Conservation (phyloP, 1,284 basidiomycete species). For the Fomitopsis pinicola region DNA sequence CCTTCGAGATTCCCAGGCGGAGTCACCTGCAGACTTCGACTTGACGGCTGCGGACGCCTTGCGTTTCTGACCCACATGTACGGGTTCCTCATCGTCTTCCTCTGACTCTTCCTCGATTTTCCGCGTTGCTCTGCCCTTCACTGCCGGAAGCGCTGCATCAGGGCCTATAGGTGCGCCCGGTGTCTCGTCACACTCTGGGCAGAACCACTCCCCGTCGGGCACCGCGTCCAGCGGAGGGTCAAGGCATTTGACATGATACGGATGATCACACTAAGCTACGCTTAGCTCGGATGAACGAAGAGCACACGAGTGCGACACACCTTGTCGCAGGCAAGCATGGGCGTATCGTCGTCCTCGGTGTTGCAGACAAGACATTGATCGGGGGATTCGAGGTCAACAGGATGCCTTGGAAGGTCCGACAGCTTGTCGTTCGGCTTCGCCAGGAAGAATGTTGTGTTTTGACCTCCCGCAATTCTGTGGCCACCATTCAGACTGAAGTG, state of each 20-base stretch:
- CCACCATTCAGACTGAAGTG: background rate
- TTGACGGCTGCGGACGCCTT: slow-evolving; percentile 23
- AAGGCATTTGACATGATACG: slow-evolving; percentile 84
- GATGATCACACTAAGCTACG: slow-evolving; percentile 72
- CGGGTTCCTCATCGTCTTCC: slow-evolving; percentile 17
- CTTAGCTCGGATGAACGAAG: background rate
- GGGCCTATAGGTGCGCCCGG: slow-evolving; percentile 30
- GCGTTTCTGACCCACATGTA: slow-evolving; percentile 27
- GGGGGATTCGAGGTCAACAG: slow-evolving; percentile 64
- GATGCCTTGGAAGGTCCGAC: slow-evolving; percentile 73
- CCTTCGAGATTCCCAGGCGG: background rate
- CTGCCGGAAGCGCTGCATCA: slow-evolving; percentile 17
- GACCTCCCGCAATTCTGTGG: slow-evolving; percentile 75
- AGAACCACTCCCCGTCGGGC: slow-evolving; percentile 94
- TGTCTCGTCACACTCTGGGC: slow-evolving; percentile 56
- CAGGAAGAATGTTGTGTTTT: slow-evolving; percentile 83
- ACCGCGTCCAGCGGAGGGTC: slow-evolving; percentile 71
- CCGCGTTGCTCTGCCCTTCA: background rate
- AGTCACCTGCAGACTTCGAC: slow-evolving; percentile 11
- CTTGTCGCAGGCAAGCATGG: slow-evolving; percentile 80
- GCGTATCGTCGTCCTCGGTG: slow-evolving; percentile 63
- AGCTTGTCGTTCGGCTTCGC: slow-evolving; percentile 66
- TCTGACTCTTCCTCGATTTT: slow-evolving; percentile 18
- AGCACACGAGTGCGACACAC: slow-evolving; percentile 33
- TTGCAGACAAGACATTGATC: slow-evolving; percentile 72